Base-by-base conservation (phyloP, 768 basidiomycete species). In the Suillus hirtellus region DNA sequence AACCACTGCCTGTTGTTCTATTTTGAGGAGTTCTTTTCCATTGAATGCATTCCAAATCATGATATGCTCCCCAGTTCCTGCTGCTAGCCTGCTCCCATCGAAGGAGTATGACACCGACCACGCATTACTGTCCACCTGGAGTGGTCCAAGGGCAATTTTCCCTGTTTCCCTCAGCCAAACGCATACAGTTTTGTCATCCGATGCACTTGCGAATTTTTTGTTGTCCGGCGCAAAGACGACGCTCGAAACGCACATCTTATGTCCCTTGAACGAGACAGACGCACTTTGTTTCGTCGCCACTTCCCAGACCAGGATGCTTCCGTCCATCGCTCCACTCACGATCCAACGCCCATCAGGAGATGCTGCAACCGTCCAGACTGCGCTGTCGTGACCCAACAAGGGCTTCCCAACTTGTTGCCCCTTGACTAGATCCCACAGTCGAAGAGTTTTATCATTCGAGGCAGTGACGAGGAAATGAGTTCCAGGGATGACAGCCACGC, bases 161-260 rank as follows among this genome's bases (percentile, higher is more conserved):
- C 37, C 54, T 21, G 54, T 34, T 31, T 11, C 37, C 21, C 37
- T 38, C 54, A 55, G 37, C 54, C 54, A 55, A 37, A 56, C 52
- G 10, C 52, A 31, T 34, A 53, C 17, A 10, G 52, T 53, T 31
- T 34, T 6, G 31, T 53, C 52, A 19, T 53, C 31, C 9, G 50
- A 52, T 31, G 4, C 17, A 52, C 50, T 52, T 52, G 52, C 52
- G 17, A 53, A 53, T 31, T 31, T 53, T 31, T 34, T 19, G 31
- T 10, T 34, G 31, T 53, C 91, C 60, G 95, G 95, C 60, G 96
- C 93, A 75, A 97, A 97, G 78, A 96, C 81, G 68, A 97, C 93
- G 72, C 96, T 93, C 61, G 17, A 56, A n/a, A 61, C 49, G 3
- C 12, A 4, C 37, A 1, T 15, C 10, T 35, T 53, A 60, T 72